Base-by-base conservation (phyloP, 176 grass and related monocot genomes). In the Avena atlantica region DNA sequence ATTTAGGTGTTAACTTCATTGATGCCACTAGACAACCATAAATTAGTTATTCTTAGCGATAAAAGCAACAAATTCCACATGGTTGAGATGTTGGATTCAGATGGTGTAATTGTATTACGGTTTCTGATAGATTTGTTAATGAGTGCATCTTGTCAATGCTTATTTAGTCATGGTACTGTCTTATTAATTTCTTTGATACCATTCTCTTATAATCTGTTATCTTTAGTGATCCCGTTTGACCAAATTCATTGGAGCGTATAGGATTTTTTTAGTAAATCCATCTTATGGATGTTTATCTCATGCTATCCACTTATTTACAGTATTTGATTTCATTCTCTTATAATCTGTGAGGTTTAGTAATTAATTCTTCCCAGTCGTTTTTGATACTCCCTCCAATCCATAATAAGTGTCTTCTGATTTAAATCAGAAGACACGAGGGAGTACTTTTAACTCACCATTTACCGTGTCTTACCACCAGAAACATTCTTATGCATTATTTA, bases 81-180 rank as follows among this genome's bases (percentile, higher is more conserved):
- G 50, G 49, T 56, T 88, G 92, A 94, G 90, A 93, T 87, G 92
- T 96, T 88, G 78, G 88, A 82, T 91, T 81, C 84, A 58, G n/a
- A 48, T 44, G 29, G 31, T 47, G 8, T 80, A 25, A 72, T 65
- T 53, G 65, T 67, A 53, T 50, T 80, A 20, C 17, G 20, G n/a
- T 50, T 12, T 74, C 44, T 74, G 12, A n/a, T 19, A 31, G 13
- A 24, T 45, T 61, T 81, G 8, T 57, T 45, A 69, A 31, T 34
- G 58, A 21, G 13, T 50, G 34, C 68, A 65, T 45, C 29, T 49
- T 56, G 12, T 76, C 42, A 87, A 48, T 53, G 65, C 49, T 79
- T 49, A 45, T 83, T 81, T 42, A 36, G 68, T 45, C 9, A 48
- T 84, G 15, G 13, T 78, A 78, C 53, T 29, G 23, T 52, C 44